A percentile compares a stretch with the other conserved stretches of the same genome.
phyloP scores from a whole-genome alignment of 2,329 filamentous ascomycete species.

The Talaromyces sp. region DNA sequence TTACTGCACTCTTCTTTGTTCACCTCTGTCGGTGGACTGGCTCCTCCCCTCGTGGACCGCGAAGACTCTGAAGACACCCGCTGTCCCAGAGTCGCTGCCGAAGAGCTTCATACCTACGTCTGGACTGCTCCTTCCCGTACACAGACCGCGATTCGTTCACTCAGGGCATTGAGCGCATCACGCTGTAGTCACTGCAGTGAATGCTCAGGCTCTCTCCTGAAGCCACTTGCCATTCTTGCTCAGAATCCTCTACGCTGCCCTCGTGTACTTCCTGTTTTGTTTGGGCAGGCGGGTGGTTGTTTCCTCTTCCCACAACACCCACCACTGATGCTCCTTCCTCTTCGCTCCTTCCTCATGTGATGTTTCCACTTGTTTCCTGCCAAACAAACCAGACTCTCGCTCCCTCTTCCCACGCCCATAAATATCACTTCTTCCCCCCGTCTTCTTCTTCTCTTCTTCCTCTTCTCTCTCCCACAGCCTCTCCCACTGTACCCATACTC shows the following conservation, averaged over 20 bases:
- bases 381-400: background rate
- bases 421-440: conserved; percentile 1
- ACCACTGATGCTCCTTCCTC: background rate
- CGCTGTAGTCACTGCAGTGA: too few relatives aligned
- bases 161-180: too few relatives aligned
- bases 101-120: too few relatives aligned
- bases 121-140: too few relatives aligned
- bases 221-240: too few relatives aligned
- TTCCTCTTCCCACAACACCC: background rate
- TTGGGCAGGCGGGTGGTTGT: background rate
- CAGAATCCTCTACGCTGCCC: background rate
- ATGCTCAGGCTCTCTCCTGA: too few relatives aligned
- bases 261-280: background rate
- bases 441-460: conserved; percentile 12
- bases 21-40: background rate
- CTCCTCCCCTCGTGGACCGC: background rate
- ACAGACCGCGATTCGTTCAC: too few relatives aligned
- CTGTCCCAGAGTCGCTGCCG: too few relatives aligned
- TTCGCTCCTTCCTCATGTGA: background rate
- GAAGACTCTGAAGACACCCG: too few relatives aligned
- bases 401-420: background rate
- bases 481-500: background rate
- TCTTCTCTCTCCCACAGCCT: background rate
- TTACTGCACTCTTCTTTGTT: background rate
- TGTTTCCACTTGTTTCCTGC: background rate